Evolutionary conservation across 345 rosid species (phyloP), one percentile per base, ranked within the genome.

Genomic region (Odontarrhena argentea): DNA sequence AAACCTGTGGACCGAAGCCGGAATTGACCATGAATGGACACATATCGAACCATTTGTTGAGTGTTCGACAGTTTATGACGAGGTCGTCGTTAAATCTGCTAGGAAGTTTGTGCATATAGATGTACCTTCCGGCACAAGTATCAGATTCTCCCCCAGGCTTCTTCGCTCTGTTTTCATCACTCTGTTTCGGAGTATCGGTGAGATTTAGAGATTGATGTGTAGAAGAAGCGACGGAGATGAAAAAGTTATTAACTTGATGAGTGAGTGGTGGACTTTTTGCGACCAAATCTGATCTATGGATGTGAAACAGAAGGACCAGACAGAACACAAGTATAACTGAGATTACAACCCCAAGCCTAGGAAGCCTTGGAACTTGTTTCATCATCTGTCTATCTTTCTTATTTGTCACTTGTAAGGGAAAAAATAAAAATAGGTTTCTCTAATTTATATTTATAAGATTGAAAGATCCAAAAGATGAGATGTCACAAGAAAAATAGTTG

Each of bases 71-170:
- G 61, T 78, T 47, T 43, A 52, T 38, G 47, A 83, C 56, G n/a
- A 80, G 41, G 12, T 74, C 79, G 15, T 78, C 67, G 36, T 83
- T 78, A 73, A 78, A 80, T 48, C 0, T 40, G 25, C 28, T 53
- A 0, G 82, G 86, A 41, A 83, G 80, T 56, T 80, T 42, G 48
- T 78, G 62, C 49, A 76, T 34, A 54, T 78, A 83, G 25, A 80
- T 44, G 70, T 78, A 76, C 60, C 84, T 76, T 59, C 81, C 81
- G 0, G 8, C 55, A 53, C 86, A 82, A 32, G 59, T 46, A 74
- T 78, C 73, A 2, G 9, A 1, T 60, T 32, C 44, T 22, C 55
- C 9, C 11, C 55, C 14, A 0, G 30, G 11, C 8, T 14, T 36
- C 22, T 37, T 54, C 3, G 5, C 22, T 52, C 26, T 30, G 67